Conservation (phyloP, 2,329 filamentous ascomycete species). For the Claviceps pazoutovae region DNA sequence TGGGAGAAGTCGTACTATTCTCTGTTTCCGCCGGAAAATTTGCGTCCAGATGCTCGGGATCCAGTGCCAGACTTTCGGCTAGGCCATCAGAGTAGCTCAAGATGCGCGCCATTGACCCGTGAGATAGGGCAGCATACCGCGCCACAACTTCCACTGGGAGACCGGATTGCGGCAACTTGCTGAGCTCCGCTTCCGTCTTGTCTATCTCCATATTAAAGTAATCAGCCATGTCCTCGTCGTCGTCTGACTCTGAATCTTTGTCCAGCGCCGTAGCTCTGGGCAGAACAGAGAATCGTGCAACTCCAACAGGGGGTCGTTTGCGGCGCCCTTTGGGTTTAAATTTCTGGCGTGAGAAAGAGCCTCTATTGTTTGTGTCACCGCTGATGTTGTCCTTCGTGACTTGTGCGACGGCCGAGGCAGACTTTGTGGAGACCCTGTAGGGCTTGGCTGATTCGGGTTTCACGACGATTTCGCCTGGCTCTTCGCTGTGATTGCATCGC, state of each 20-base stretch:
- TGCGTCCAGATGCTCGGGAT: slow-evolving; percentile 7
- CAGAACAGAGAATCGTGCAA: slow-evolving; percentile 27
- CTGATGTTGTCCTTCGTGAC: background rate
- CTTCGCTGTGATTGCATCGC: slow-evolving; percentile 28
- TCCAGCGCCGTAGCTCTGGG: slow-evolving; percentile 19
- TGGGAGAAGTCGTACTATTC: background rate
- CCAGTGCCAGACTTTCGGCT: slow-evolving; percentile 27
- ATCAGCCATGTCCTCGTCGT: slow-evolving; percentile 45
- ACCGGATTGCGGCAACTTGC: slow-evolving; percentile 29
- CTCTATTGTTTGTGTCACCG: background rate
- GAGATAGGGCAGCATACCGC: slow-evolving; percentile 32
- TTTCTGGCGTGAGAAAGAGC: background rate
- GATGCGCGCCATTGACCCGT: slow-evolving; percentile 35
- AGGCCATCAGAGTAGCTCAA: slow-evolving; percentile 31
- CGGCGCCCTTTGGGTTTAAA: slow-evolving; percentile 11
- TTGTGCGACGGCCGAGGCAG: background rate
- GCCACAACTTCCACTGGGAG: slow-evolving; percentile 27
- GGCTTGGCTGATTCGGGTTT: slow-evolving; percentile 22
- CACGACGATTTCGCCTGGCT: slow-evolving; percentile 32
- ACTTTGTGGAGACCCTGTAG: background rate
- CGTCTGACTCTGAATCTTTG: slow-evolving; percentile 33
- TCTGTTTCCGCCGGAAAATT: background rate
- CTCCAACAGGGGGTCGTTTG: slow-evolving; percentile 16
- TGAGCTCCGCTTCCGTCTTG: slow-evolving; percentile 35
- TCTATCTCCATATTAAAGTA: slow-evolving; percentile 39